These are phyloP conservation scores for Neurospora sp. DNA, from an alignment of 495 filamentous ascomycete species.

Conservation along the genomic window DNA sequence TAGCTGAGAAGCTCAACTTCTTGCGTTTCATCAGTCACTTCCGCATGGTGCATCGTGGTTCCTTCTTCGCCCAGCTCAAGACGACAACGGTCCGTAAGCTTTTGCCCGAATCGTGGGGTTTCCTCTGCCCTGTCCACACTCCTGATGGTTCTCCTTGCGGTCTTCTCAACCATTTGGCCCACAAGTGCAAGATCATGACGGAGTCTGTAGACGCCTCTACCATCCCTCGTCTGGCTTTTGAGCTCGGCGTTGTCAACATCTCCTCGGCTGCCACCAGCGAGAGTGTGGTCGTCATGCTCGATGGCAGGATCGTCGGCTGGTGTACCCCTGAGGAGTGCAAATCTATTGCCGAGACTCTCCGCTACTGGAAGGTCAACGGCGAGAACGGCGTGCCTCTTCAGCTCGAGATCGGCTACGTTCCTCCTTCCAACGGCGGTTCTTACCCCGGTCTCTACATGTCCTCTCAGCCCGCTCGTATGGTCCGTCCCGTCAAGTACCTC, in stretches of 20 bases:
- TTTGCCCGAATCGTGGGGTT: constrained; percentile 93
- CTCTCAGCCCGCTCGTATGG: constrained; percentile 74
- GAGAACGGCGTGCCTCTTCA: constrained; percentile 72
- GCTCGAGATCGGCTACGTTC: constrained; percentile 87
- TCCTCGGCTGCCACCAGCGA: constrained; percentile 68
- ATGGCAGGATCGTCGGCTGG: constrained; percentile 83
- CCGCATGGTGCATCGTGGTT: constrained; percentile 97
- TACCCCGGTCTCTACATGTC: constrained; percentile 95
- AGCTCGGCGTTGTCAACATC: constrained; percentile 63
- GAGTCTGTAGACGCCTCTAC: constrained; percentile 56
- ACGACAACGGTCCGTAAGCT: constrained; percentile 94
- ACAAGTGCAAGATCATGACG: constrained; percentile 88
- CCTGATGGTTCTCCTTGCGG: constrained; percentile 94
- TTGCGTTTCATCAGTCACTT: constrained; percentile 98
- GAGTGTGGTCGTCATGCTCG: constrained; percentile 78
- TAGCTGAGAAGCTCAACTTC: constrained; percentile 99
- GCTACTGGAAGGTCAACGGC: constrained; percentile 93
- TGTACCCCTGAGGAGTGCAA: constrained; percentile 74
- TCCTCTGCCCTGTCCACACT: constrained; percentile 94
- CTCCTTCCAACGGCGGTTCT: constrained; percentile 75
- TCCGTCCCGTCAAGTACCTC: constrained; percentile 85
- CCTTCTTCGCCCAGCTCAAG: constrained; percentile 95
- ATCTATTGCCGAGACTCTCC: constrained; percentile 68
- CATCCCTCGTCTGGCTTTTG: constrained; percentile 59
- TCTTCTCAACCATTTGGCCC: constrained; percentile 86